phyloP scores from a whole-genome alignment of 1,284 basidiomycete species.

The Tylopilus sp. region DNA sequence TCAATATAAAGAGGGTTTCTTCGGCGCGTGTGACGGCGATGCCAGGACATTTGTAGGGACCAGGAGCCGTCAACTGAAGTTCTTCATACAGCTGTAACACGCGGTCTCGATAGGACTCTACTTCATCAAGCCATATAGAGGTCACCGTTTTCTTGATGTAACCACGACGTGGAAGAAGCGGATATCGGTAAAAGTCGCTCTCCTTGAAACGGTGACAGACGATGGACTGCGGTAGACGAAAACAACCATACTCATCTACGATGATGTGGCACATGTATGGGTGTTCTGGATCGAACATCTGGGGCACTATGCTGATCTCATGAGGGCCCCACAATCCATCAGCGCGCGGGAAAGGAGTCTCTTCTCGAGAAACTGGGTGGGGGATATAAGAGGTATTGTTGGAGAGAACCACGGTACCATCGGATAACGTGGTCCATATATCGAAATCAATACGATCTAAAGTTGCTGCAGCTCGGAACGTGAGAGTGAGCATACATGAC shows the following conservation, averaged over 20 bases:
- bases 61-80: neutral
- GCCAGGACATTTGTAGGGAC: neutral
- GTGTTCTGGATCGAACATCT: neutral
- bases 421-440: slow-evolving; percentile 6
- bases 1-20: neutral
- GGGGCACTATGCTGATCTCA: neutral
- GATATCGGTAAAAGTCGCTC: slow-evolving; percentile 7
- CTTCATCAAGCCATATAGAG: neutral
- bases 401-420: neutral
- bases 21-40: neutral
- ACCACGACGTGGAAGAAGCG: neutral
- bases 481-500: too few species aligned
- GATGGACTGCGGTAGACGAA: neutral
- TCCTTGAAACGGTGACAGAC: neutral
- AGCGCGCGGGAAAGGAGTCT: neutral
- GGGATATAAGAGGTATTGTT: neutral
- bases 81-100: neutral
- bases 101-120: neutral
- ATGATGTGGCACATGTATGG: slow-evolving; percentile 1
- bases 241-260: neutral
- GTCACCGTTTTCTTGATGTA: slow-evolving; percentile 1
- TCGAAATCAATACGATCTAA: slow-evolving; percentile 7
- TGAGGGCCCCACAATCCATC: slow-evolving; percentile 14
- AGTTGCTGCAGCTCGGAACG: too few species aligned
- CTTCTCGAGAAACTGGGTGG: neutral